Evolutionary conservation across 2,329 filamentous ascomycete genomes (phyloP).

Genomic region (Aspergillus pseudoviridinutans): DNA sequence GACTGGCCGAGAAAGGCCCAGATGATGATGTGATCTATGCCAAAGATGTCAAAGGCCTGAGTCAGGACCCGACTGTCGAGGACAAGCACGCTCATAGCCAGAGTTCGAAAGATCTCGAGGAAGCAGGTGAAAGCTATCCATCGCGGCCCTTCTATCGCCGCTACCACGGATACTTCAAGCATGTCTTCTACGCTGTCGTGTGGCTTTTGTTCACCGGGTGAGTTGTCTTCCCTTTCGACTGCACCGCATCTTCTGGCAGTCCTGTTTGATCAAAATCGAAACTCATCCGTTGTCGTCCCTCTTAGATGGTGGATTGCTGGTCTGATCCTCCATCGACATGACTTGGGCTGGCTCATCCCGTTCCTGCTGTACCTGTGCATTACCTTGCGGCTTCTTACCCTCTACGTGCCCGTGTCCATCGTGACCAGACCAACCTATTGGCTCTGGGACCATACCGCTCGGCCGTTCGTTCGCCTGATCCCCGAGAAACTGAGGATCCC

Average conservation of each 20-base stretch:
- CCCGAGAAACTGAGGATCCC: constrained; percentile 64
- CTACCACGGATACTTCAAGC: constrained; percentile 24
- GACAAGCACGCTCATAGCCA: constrained; percentile 35
- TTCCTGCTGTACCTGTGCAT: constrained; percentile 77
- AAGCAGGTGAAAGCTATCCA: constrained; percentile 33
- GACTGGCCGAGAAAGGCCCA: constrained; percentile 32
- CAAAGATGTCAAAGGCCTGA: constrained; percentile 29
- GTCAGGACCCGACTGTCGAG: constrained; percentile 27
- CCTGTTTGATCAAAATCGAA: not conserved
- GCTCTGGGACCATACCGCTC: constrained; percentile 64
- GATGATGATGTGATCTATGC: constrained; percentile 49
- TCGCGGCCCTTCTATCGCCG: constrained; percentile 24
- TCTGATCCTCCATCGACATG: constrained; percentile 65
- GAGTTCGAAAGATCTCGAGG: constrained; percentile 37
- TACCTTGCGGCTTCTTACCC: constrained; percentile 67
- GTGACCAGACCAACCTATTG: constrained; percentile 64
- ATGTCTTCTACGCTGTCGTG: constrained; percentile 45
- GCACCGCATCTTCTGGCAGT: constrained; percentile 10
- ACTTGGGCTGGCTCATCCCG: constrained; percentile 77
- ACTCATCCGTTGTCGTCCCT: constrained; percentile 12
- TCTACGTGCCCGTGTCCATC: constrained; percentile 66
- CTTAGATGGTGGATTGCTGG: constrained; percentile 71
- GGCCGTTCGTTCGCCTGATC: constrained; percentile 56
- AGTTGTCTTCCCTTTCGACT: constrained; percentile 20
- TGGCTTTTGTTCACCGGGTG: constrained; percentile 53